Conservation (phyloP, 176 grass and related monocot genomes). For the Otatea glauca region DNA sequence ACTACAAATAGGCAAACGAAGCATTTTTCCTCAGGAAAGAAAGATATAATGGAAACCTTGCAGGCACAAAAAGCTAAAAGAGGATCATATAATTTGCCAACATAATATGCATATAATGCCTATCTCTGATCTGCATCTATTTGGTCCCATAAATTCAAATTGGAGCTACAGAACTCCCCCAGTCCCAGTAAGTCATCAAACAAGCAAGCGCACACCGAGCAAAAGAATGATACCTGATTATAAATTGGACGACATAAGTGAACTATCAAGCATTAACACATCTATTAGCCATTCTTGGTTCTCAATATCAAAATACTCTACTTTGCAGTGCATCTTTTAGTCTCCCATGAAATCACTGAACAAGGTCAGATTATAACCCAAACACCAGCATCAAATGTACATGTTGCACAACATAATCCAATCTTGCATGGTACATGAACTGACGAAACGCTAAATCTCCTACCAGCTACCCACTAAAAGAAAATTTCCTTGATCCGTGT, state of each 20-base stretch:
- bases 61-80: background rate
- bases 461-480: background rate
- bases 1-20: slow-evolving; percentile 3
- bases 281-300: background rate
- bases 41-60: background rate
- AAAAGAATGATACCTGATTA: background rate
- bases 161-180: background rate
- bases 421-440: background rate
- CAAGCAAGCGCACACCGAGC: no score
- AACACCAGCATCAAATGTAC: background rate
- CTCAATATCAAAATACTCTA: background rate
- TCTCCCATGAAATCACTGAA: background rate
- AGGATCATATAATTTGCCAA: background rate
- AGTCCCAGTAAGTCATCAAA: background rate
- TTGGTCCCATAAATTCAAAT: background rate
- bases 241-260: background rate
- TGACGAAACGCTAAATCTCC: background rate
- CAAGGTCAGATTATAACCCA: background rate
- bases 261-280: background rate
- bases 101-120: background rate
- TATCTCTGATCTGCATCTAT: background rate
- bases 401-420: background rate
- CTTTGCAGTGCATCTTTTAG: background rate
- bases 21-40: background rate
- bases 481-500: background rate